A percentile compares a stretch with the other conserved stretches of the same genome.
Evolutionary conservation across 2,329 filamentous ascomycete genomes (phyloP).

Genomic region (Truncatella angustata): DNA sequence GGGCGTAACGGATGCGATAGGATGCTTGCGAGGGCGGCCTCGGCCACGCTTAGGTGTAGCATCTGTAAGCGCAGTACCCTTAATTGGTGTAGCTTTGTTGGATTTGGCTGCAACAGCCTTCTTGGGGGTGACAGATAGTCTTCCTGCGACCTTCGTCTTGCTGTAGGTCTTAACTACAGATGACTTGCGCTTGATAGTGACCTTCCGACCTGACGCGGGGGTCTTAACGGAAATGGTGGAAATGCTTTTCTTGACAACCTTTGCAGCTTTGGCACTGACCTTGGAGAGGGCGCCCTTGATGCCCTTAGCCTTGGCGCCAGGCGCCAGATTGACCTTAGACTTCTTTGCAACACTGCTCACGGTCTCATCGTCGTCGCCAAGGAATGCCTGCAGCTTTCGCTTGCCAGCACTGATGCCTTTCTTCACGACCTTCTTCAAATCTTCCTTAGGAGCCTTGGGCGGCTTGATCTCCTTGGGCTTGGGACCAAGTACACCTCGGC

Average conservation of each 20-base stretch:
- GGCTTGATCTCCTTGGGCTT: conserved; percentile 56
- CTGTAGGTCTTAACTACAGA: conserved; percentile 27
- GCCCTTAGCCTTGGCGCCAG: conserved; percentile 28
- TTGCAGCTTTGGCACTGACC: conserved; percentile 29
- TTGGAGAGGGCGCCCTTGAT: conserved; percentile 27
- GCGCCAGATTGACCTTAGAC: conserved; percentile 43
- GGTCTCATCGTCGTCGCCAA: conserved; percentile 37
- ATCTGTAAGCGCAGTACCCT: conserved; percentile 2
- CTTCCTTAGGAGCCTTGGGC: conserved; percentile 43
- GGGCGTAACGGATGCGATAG: conserved; percentile 13
- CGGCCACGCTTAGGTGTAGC: not conserved
- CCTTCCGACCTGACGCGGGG: conserved; percentile 17
- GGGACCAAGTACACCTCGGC: conserved; percentile 62
- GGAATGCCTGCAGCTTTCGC: conserved; percentile 54
- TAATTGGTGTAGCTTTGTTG: conserved; percentile 16
- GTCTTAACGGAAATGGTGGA: conserved; percentile 34
- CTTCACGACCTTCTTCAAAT: conserved; percentile 29
- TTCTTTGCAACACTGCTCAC: conserved; percentile 36
- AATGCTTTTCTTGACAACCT: conserved; percentile 37
- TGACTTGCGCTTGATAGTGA: conserved; percentile 22
- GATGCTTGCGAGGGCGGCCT: conserved; percentile 14
- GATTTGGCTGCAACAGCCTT: conserved; percentile 18
- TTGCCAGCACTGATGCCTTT: conserved; percentile 47
- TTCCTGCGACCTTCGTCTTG: conserved; percentile 19
- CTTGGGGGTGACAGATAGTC: conserved; percentile 15